These are phyloP conservation scores for Pichia nakasei DNA, from an alignment of 805 yeast species.

Conservation along the genomic window DNA sequence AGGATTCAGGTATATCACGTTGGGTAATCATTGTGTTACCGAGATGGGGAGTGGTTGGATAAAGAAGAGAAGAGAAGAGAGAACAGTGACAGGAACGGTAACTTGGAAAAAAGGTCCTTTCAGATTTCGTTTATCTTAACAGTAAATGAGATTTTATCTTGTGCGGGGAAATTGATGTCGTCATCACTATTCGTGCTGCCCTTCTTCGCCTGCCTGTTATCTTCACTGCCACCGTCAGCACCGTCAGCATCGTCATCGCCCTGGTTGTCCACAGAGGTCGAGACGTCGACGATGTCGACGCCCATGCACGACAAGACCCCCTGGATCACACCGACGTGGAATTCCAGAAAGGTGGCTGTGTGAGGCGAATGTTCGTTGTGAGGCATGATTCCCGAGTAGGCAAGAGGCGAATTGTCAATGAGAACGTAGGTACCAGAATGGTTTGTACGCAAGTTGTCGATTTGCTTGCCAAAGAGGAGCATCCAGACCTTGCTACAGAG, in stretches of 20 bases:
- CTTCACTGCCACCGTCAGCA: no score
- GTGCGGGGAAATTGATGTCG: no score
- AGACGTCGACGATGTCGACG: background rate
- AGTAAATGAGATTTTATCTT: no score
- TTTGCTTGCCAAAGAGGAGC: slow-evolving; percentile 68
- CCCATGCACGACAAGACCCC: slow-evolving; percentile 2
- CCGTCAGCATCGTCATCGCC: no score
- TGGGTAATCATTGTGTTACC: slow-evolving; percentile 1
- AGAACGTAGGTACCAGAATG: slow-evolving; percentile 80
- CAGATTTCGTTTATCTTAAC: no score
- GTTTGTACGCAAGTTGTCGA: slow-evolving; percentile 87
- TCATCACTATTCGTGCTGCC: no score
- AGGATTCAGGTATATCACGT: slow-evolving; percentile 19
- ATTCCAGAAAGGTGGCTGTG: background rate
- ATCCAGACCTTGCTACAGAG: slow-evolving; percentile 91
- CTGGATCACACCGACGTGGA: slow-evolving; percentile 1
- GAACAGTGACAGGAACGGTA: no score
- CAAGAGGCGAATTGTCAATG: slow-evolving; percentile 49
- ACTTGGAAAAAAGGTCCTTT: no score
- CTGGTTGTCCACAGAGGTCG: background rate
- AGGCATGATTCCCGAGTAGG: slow-evolving; percentile 19
- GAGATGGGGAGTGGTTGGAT: background rate
- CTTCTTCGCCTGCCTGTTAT: no score
- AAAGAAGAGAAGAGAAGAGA: background rate
- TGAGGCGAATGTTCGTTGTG: background rate